Evolutionary conservation across 2,329 filamentous ascomycete genomes (phyloP), one percentile per base, ranked within the genome.

Genomic region (Falciphora oryzae): DNA sequence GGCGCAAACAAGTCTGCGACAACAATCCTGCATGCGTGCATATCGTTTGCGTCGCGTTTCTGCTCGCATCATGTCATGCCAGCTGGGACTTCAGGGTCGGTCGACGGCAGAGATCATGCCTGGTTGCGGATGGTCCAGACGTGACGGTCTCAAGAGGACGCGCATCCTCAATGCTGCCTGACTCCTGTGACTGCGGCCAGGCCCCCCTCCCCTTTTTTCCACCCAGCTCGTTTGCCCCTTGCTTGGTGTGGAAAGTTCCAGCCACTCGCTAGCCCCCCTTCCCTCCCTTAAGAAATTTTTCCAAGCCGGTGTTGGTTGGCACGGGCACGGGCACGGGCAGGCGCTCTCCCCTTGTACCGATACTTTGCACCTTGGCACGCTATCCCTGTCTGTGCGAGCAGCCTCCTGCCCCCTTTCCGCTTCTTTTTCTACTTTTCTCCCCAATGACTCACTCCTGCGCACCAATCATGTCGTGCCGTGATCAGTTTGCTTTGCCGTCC

Each of bases 81-180:
- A 53, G 22, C 44, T 53, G 44, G 18, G 44, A 25, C 44, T 53
- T 22, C 2, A 50, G 44, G 38, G 38, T 14, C 57, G 18, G 57
- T 11, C 27, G 1, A 18, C 57, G 29, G 25, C 29, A 14, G 29
- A 58, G 57, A 58, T 28, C 25, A 58, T 58, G 29, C 57, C 57
- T 29, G 57, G 10, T 27, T 27, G 57, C 18, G 25, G 57, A 13
- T 16, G 57, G 57, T 31, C 13, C 25, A 31, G 57, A 28, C 57
- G 29, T 28, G 57, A 58, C 13, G 14, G 57, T 58, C 57, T 58
- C 57, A 27, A 57, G 57, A 31, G 57, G 57, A 29, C 25, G 57
- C 57, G 57, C 27, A 58, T 58, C 29, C 18, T 58, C 58, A 60
- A 60, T 60, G 58, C 58, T 60, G 58, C 27, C 57, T 58, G 57